Base-by-base conservation (phyloP, 345 rosid species). In the Gossypium raimondii region DNA sequence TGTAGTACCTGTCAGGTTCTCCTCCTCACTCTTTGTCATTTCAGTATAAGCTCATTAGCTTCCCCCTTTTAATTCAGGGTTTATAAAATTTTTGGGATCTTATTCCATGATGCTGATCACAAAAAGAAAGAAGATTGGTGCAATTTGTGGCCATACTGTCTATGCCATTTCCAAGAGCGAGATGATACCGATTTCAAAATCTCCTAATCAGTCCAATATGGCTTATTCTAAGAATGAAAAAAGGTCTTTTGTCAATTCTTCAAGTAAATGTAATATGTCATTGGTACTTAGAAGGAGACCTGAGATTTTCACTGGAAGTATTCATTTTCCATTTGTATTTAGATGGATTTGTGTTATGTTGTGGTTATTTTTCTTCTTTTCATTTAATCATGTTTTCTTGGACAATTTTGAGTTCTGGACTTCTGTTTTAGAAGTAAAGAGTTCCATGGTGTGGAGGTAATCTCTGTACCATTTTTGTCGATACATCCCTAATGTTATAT, bases 211-310 rank as follows among this genome's bases (percentile, higher is more conserved):
- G 73, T 83, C 90, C 82, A 87, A 83, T 89, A 83, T 89, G 93
- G 89, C 89, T 93, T 81, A 84, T 84, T 88, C 97, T 91, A 91
- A 87, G 88, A 85, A 89, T 76, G 99, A 95, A 87, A 95, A 93
- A 87, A 95, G 98, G 99, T 95, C 89, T 87, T 94, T 89, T 85
- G 93, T 91, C 80, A 79, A 86, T 89, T 87, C 85, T 87, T 85
- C 91, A 83, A 89, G 98, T 91, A 91, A 89, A 85, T 86, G 93
- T 90, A 84, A 82, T 77, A 62, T 87, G 91, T 87, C 81, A 86
- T 84, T 80, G 85, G 87, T 78, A 83, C 87, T 80, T 74, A 68
- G 88, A 75, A 80, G 77, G 84, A 76, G 84, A 82, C 81, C 52
- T 51, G 79, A 65, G 71, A 75, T 60, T 83, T 48, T 71, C 77